Percentiles rank a stretch among this genome's conserved stretches.
phyloP scores from a whole-genome alignment of 2,329 filamentous ascomycete species.

The Cladosporium oxysporum region DNA sequence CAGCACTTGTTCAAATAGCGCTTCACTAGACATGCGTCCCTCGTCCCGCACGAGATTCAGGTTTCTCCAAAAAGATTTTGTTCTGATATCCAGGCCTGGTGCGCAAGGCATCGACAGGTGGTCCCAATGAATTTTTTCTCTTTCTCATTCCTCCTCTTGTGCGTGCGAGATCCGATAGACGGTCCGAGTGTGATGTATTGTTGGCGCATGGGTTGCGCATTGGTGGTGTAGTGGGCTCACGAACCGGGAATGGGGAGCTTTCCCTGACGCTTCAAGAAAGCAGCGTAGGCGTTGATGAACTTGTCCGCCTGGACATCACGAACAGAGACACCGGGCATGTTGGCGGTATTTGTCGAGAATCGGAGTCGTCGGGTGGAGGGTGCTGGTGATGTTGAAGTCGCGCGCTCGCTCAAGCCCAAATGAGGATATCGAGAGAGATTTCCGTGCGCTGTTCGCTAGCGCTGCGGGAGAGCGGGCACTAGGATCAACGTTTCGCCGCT shows the following conservation, averaged over 20 bases:
- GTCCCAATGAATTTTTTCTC: neutral
- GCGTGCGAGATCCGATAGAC: slow-evolving; percentile 18
- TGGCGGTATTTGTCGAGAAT: slow-evolving; percentile 54
- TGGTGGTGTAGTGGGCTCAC: slow-evolving; percentile 39
- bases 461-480: slow-evolving; percentile 14
- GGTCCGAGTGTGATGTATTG: slow-evolving; percentile 26
- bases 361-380: slow-evolving; percentile 21
- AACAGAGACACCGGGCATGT: slow-evolving; percentile 79
- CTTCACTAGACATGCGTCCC: slow-evolving; percentile 40
- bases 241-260: slow-evolving; percentile 87
- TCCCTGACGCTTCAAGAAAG: slow-evolving; percentile 91
- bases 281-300: slow-evolving; percentile 83
- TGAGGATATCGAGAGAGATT: slow-evolving; percentile 18
- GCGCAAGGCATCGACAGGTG: slow-evolving; percentile 23
- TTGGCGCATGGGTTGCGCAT: slow-evolving; percentile 5
- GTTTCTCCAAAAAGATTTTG: slow-evolving; percentile 39
- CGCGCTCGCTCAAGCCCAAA: neutral
- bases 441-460: slow-evolving; percentile 8
- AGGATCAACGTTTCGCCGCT: slow-evolving; percentile 19
- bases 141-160: slow-evolving; percentile 28
- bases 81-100: slow-evolving; percentile 31
- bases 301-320: slow-evolving; percentile 88
- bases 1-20: slow-evolving; percentile 38
- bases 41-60: slow-evolving; percentile 57
- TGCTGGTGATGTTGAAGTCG: slow-evolving; percentile 21